Base-by-base conservation (phyloP, 495 filamentous ascomycete species). In the Penicilliopsis zonata region DNA sequence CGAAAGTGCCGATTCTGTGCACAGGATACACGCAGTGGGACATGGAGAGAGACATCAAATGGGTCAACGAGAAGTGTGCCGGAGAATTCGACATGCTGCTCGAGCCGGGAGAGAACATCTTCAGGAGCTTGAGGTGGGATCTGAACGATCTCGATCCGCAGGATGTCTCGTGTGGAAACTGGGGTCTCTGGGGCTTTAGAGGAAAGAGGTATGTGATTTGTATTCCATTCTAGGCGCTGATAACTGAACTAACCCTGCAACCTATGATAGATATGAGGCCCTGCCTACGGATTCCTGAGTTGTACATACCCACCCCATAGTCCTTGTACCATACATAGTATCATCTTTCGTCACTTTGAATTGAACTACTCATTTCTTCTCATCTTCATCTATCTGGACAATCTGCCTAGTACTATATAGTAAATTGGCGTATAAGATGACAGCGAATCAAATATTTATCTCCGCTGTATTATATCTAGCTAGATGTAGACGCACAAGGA, bases 11-110 rank as follows among this genome's bases (percentile, higher is more conserved):
- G 3, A 79, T 99, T 33, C 69, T 99, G 36, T 82, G 76, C 34
- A 99, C 90, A 6, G 92, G 90, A 1, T 99, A 96, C 48, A 96
- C 92, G 1, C 82, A 92, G 56, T 82, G 67, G 60, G 90, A 99
- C 49, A 83, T 95, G 84, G 67, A 85, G 42, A 65, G 92, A 18
- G 90, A 99, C 57, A 76, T 86, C 13, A 69, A 81, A 17, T 94
- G 84, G 82, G 82, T 96, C 15, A 61, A 76, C 49, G 75, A 88
- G 44, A 82, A 78, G 47, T 80, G 81, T 41, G 69, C 69, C 2
- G 85, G 85, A 2, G 90, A 99, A 52, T 83, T 93, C 46, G 90
- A 99, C 56, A 61, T 96, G 16, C 60, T 99, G 31, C 63, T 99
- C 53, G 72, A 92, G 53, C 88, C 90, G 0, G 86, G 85, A 9